These are phyloP conservation scores for Arthrobotrys conoides DNA, from an alignment of 2,329 filamentous ascomycete species.

Conservation along the genomic window DNA sequence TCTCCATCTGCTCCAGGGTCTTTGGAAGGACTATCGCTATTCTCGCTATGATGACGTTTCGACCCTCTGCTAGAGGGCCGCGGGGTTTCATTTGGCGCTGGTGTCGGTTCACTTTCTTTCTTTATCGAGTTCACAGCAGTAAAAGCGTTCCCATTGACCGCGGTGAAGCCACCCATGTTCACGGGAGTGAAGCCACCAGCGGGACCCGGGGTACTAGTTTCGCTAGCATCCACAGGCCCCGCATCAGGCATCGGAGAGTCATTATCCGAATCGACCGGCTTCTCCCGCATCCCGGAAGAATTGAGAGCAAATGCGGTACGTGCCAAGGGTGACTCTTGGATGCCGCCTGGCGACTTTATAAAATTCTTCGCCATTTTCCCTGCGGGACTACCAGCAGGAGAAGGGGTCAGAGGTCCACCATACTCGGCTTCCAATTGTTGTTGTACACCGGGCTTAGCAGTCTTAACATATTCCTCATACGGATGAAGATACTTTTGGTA, in stretches of 20 bases:
- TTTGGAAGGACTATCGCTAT: conserved; percentile 61
- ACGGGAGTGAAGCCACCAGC: conserved; percentile 75
- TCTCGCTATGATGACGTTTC: conserved; percentile 68
- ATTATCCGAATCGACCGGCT: conserved; percentile 67
- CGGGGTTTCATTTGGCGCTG: conserved; percentile 53
- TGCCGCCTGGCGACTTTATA: conserved; percentile 65
- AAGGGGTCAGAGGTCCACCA: conserved; percentile 87
- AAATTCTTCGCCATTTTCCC: conserved; percentile 70
- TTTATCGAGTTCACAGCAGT: conserved; percentile 63
- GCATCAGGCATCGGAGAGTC: conserved; percentile 66
- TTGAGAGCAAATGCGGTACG: conserved; percentile 73
- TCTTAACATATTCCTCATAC: conserved; percentile 92
- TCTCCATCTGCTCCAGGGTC: conserved; percentile 71
- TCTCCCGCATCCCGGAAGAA: conserved; percentile 70
- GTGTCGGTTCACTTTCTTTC: conserved; percentile 61
- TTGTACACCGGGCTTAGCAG: conserved; percentile 95
- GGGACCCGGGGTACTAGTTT: conserved; percentile 67
- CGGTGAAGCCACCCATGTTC: conserved; percentile 74
- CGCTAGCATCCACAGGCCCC: conserved; percentile 65
- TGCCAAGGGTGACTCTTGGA: conserved; percentile 78
- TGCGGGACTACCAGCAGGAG: conserved; percentile 81
- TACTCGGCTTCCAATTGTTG: conserved; percentile 94
- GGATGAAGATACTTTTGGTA: conserved; percentile 97
- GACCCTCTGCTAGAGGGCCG: conserved; percentile 65
- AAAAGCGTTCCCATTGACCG: conserved; percentile 72